Evolutionary conservation across 1,284 basidiomycete genomes (phyloP), one percentile per base, ranked within the genome.

Genomic region (Mrakiaceae sp.): DNA sequence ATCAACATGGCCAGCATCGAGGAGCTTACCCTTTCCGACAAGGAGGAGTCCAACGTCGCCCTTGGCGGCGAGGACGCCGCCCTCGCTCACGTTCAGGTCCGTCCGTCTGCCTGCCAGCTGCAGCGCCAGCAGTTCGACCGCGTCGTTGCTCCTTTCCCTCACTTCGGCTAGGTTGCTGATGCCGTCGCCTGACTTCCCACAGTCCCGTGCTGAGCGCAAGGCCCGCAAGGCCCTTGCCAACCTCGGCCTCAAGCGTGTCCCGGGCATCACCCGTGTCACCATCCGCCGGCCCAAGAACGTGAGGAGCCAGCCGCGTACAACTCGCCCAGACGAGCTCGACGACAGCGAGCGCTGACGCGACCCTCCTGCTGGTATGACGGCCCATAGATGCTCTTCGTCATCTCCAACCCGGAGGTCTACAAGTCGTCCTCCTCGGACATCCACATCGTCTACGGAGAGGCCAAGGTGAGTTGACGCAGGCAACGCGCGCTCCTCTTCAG

Each of bases 401-500:
- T 98, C 72, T 84, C 90, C 68, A 81, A 87, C 67, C 95, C 96
- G 62, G 95, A 98, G 71, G 95, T 98, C 63, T 98, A 91, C 87
- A 98, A 97, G 82, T 93, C 92, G 62, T 86, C 89, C 61, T 90
- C 90, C 79, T 93, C 90, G 73, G 96, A 98, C 79, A 91, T 88
- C 79, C 98, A 98, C 83, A 92, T 98, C 75, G 92, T 98, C 70
- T 98, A 98, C 72, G 95, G 95, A 71, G 95, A 98, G 81, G 93
- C 92, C 70, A 96, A 94, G 84, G 86, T 87, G 64, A 55, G 75
- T 66, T 27, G 27, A 27, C 27, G 1, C 27, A 27, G 27, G 27
- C 27, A 27, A 27, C 27, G 27, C 27, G 27, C 27, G 27, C 27
- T 27, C 12, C 11, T 11, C 44, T 7, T 51, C 44, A 16, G 12